Evolutionary conservation across 1,284 basidiomycete genomes (phyloP).

Genomic region (Trichosporon sp.): DNA sequence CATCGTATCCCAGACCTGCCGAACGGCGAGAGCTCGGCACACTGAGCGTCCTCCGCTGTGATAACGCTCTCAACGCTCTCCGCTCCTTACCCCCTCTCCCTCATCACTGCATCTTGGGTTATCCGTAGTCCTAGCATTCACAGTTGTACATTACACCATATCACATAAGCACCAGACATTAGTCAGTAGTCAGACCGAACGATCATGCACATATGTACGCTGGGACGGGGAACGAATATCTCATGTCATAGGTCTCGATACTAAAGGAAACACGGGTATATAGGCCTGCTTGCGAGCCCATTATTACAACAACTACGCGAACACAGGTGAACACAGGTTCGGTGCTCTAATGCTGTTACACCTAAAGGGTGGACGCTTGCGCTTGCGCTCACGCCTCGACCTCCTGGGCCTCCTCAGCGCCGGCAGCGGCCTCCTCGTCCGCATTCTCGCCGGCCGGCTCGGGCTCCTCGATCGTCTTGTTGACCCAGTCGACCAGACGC

Average conservation of each 20-base stretch:
- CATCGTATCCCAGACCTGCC: neutral
- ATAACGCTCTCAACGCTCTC: neutral
- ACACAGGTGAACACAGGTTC: neutral
- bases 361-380: neutral
- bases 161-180: neutral
- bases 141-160: neutral
- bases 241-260: neutral
- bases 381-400: neutral
- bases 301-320: conserved; percentile 2
- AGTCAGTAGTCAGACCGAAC: neutral
- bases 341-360: neutral
- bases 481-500: conserved; percentile 26
- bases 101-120: neutral
- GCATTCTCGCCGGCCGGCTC: neutral
- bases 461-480: conserved; percentile 25
- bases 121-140: neutral
- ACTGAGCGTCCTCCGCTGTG: neutral
- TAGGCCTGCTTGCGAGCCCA: neutral
- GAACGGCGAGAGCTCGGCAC: neutral
- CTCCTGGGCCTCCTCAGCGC: neutral
- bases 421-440: neutral
- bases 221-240: neutral
- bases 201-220: neutral
- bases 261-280: neutral
- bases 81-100: neutral